Evolutionary conservation across 371 early-diverging fungal genomes (phyloP), one percentile per base, ranked within the genome.

Genomic region (Apophysomyces trapeziformis): DNA sequence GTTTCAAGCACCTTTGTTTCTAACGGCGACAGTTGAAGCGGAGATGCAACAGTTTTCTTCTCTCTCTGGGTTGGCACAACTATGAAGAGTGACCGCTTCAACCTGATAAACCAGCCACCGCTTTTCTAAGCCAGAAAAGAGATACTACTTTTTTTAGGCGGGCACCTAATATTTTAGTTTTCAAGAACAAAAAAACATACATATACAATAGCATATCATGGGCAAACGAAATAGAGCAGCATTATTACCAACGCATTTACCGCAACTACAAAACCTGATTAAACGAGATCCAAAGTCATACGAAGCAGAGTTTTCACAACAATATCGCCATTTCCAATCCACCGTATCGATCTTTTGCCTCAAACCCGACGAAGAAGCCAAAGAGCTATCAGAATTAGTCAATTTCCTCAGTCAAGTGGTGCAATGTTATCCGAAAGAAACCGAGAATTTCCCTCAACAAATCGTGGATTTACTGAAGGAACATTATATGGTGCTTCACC

Each of bases 181-280:
- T 26, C 32, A 26, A 26, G 32, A 3, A 26, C 32, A 26, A 26
- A 26, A 26, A 26, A 26, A 26, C 13, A 4, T 45, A 6, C 13
- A 45, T 18, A 45, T 2, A 45, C 16, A 45, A 45, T 45, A 45
- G 16, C 46, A 45, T 36, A 62, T 35, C 57, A 89, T 90, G 90
- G 90, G 87, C 63, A 85, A 78, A 79, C 82, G 90, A 9, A 88
- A 88, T 68, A 78, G 91, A 75, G 88, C 93, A 35, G 84, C 90
- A 12, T 71, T 89, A 69, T 77, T 92, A 71, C 89, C 90, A 12
- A 91, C 82, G 50, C 97, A 98, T 82, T 84, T 97, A 58, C 96
- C 98, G 45, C 98, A 98, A 80, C 86, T 98, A 62, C 99, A 98
- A 83, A 98, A 98, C 80, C 87, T 97, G 57, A 95, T 98, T 74